Evolutionary conservation across 2,329 filamentous ascomycete genomes (phyloP), one percentile per base, ranked within the genome.

Genomic region (Sporothrix luriei): DNA sequence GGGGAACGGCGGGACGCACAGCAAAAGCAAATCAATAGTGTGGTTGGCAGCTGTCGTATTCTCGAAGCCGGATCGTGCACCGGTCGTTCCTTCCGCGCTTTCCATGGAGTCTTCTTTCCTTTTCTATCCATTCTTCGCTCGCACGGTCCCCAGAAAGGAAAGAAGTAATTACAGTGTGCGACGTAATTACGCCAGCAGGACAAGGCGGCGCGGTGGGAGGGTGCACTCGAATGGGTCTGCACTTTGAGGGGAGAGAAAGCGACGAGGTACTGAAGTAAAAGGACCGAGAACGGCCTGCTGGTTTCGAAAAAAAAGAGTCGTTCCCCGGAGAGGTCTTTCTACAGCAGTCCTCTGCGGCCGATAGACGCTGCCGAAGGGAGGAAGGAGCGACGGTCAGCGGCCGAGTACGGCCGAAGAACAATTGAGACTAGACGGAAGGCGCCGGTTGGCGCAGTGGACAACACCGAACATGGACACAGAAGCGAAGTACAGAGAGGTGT

Each of bases 1-100:
- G 33, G 33, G 33, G 62, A 64, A 64, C 19, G 46, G 46, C 46
- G 46, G 62, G 19, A 51, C 46, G 62, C 26, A 38, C 46, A 66
- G 62, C 46, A 21, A 62, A 16, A 29, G 7, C 33, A 33, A 33
- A 33, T 33, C 62, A 66, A 66, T 66, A 66, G 62, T 52, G 46
- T 52, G 46, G 19, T n/a, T 21, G 24, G 4, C 6, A 33, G 33
- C 33, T 33, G 33, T 33, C 33, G 33, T 33, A 33, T 33, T 33
- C 33, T 33, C 33, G 33, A 33, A 33, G 33, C 33, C 33, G 33
- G 33, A 33, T 7, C 33, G 33, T 33, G 33, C 33, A 33, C 1
- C 9, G 33, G 4, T 33, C 33, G 33, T 33, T 33, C 33, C 9
- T 33, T 33, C 33, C 40, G 14, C 48, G 40, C 40, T 11, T 49